Base-by-base conservation (phyloP, 2,329 filamentous ascomycete genomes). In the Xylariaceae sp. region DNA sequence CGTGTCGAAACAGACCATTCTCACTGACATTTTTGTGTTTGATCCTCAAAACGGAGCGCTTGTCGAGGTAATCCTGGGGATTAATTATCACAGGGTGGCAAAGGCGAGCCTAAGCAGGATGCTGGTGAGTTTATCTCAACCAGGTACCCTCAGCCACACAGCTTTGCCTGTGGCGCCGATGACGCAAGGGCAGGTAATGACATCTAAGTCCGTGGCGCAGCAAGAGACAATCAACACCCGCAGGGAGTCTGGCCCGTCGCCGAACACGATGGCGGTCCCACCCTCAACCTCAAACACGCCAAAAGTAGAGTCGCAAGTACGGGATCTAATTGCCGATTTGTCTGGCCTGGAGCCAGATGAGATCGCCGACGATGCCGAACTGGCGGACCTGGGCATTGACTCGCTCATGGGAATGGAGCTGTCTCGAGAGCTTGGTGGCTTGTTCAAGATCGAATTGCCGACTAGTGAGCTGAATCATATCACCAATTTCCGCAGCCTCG, bases 331-430 rank as follows among this genome's bases (percentile, higher is more conserved):
- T 1, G 60, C 59, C 3, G 59, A 72, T 2, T 52, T 74, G 0
- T 71, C 71, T 2, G 72, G 74, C 20, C 48, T 76, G 4, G 72
- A 75, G 18, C 21, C 60, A 0, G 50, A 63, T 4, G 73, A 77
- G 23, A 72, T 79, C 13, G 66, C 69, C 24, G 46, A 61, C 21
- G 67, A 72, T 20, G 60, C 59, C 3, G 60, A 69, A 4, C 64
- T 79, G 9, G 70, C 65, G 4, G 73, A 77, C 23, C 44, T 78
- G 1, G 77, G 77, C 1, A 77, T 80, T 26, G 77, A 80, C 59
- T 80, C 77, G 0, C 66, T 80, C 0, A 73, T 77, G 68, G 74
- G 69, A 0, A 79, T 78, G 73, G 77, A 81, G 56, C 53, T 80
- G 18, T 67, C 63, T 1, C 66, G 66, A 1, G 77, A 80, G 53